Base-by-base conservation (phyloP, 192 early-diverging fungal species). In the Coemansia sp. region DNA sequence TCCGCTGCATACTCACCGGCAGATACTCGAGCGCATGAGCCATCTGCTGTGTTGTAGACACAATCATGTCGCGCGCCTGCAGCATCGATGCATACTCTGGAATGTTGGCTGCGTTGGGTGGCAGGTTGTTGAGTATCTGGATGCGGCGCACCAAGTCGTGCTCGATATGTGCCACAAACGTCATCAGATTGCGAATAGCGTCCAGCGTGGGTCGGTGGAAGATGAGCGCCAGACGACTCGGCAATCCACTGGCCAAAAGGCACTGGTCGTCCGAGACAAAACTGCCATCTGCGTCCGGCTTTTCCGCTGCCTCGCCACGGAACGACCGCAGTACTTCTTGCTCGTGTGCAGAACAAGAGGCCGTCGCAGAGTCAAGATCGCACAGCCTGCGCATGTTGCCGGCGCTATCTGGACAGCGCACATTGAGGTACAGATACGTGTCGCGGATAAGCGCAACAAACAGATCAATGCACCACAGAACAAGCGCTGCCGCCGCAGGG, bases 401-500 rank as follows among this genome's bases (percentile, higher is more conserved):
- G 11, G 55, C 36, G 17, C 50, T 38, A 37, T 75, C 72, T 1
- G 72, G 51, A 15, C 64, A 63, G 27, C 72, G 64, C 60, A 53
- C 60, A 32, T 75, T 43, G 26, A 75, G 43, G 39, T 57, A 75
- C 60, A 75, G 48, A 20, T 60, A 75, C 34, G 72, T 67, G 34
- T 75, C 72, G 23, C 72, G 72, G 13, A 65, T 40, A 15, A 75
- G 60, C 13, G 72, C 72, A 0, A 50, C 60, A 46, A 75, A 60
- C 52, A 75, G 44, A 27, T 75, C 72, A 27, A 75, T 49, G 53
- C 64, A 67, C 72, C 72, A 75, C 48, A 75, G 55, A 6, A 66
- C 72, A 45, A 75, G 72, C 34, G 72, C 72, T 3, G 53, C 60
- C 9, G 60, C 45, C 23, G 72, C 44, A 33, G 58, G 64, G 29